Conservation (phyloP, 2,329 filamentous ascomycete genomes). For the Diatrype stigma region DNA sequence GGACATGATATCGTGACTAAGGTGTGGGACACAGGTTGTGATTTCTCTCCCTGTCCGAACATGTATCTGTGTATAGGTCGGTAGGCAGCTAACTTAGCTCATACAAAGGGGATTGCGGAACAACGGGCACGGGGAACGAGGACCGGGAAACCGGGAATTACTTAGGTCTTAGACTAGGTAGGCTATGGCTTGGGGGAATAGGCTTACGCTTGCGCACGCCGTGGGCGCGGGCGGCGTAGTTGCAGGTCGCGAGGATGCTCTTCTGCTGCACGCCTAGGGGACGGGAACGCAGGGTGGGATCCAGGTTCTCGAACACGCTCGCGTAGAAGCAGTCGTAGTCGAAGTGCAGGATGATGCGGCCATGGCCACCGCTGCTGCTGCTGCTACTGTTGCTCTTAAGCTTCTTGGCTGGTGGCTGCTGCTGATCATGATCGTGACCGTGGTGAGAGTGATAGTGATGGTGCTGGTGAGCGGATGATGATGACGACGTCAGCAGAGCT, state of each 20-base stretch:
- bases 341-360: slow-evolving; percentile 76
- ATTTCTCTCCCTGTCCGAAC: no score
- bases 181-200: no score
- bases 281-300: slow-evolving; percentile 65
- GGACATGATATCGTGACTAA: no score
- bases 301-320: slow-evolving; percentile 79
- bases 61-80: no score
- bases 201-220: slow-evolving; percentile 73
- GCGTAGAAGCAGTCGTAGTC: slow-evolving; percentile 94
- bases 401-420: slow-evolving; percentile 8
- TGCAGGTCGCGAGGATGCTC: slow-evolving; percentile 88
- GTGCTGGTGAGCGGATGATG: background rate
- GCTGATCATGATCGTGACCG: slow-evolving; percentile 9
- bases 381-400: slow-evolving; percentile 48
- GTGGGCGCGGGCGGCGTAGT: slow-evolving; percentile 80
- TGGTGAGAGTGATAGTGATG: background rate
- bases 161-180: no score
- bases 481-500: slow-evolving; percentile 9
- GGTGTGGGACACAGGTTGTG: no score
- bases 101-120: no score
- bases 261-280: slow-evolving; percentile 89
- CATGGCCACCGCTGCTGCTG: slow-evolving; percentile 47
- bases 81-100: no score
- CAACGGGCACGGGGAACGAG: no score
- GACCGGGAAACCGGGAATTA: no score